Percentiles rank a stretch among this genome's conserved stretches.
phyloP scores from a whole-genome alignment of 352 stramenopile species.

The Pseudoperonospora humuli region DNA sequence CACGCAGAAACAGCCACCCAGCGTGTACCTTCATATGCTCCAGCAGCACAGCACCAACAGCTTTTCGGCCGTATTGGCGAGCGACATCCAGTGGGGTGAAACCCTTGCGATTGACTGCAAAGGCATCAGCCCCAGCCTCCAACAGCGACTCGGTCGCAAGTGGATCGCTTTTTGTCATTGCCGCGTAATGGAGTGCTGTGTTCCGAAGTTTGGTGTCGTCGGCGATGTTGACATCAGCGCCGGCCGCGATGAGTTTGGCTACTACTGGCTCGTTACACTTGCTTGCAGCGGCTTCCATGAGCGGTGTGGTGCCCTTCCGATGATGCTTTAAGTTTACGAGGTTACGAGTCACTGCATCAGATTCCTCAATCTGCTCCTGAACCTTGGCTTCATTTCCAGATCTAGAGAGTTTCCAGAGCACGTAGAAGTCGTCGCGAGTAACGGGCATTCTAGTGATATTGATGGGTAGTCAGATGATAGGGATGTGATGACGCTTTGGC shows the following conservation, averaged over 20 bases:
- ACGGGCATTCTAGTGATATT: conserved; percentile 18
- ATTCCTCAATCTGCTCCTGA: conserved; percentile 21
- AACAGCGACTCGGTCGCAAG: conserved; percentile 44
- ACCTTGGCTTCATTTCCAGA: conserved; percentile 23
- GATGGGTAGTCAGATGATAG: background rate
- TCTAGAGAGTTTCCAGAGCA: conserved; percentile 25
- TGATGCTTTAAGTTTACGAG: conserved; percentile 31
- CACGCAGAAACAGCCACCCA: conserved; percentile 44
- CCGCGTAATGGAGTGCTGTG: conserved; percentile 64
- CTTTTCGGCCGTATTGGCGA: conserved; percentile 34
- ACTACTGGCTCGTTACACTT: conserved; percentile 34
- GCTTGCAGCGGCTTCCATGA: conserved; percentile 57
- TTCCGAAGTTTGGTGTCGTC: conserved; percentile 33
- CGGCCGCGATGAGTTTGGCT: conserved; percentile 34
- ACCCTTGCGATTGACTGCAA: conserved; percentile 45
- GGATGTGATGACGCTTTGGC: background rate
- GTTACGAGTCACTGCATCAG: conserved; percentile 24
- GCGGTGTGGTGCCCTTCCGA: conserved; percentile 47
- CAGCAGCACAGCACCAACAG: conserved; percentile 38
- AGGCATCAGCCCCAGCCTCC: conserved; percentile 37
- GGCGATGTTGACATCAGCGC: conserved; percentile 40
- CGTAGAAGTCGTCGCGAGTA: conserved; percentile 20
- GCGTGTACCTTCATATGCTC: conserved; percentile 43
- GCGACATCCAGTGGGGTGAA: conserved; percentile 60
- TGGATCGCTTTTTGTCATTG: conserved; percentile 31